Evolutionary conservation across 2,329 filamentous ascomycete genomes (phyloP).

Genomic region (Scytalidium sp.): DNA sequence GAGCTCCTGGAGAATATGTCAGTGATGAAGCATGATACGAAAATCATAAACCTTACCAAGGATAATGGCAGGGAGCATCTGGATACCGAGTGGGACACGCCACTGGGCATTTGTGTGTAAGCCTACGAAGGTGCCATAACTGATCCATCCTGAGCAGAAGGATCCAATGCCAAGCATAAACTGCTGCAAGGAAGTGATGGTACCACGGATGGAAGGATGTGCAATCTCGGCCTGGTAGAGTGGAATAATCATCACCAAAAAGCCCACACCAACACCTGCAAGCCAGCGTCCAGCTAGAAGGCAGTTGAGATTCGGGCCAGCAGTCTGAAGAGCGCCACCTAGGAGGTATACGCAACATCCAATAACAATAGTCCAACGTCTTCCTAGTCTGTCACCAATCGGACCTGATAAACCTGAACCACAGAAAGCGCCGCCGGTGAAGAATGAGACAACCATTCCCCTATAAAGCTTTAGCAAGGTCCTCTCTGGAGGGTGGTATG

Average conservation of each 20-base stretch:
- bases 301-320: slow-evolving; percentile 53
- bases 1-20: slow-evolving; percentile 31
- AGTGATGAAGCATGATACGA: background rate
- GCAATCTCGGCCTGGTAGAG: slow-evolving; percentile 78
- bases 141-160: slow-evolving; percentile 70
- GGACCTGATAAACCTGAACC: slow-evolving; percentile 53
- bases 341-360: slow-evolving; percentile 71
- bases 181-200: slow-evolving; percentile 71
- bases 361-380: slow-evolving; percentile 68
- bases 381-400: slow-evolving; percentile 61
- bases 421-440: slow-evolving; percentile 59
- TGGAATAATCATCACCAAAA: slow-evolving; percentile 43
- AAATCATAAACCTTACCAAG: slow-evolving; percentile 28
- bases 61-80: slow-evolving; percentile 56
- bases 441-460: slow-evolving; percentile 72
- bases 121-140: slow-evolving; percentile 51
- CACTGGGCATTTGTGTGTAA: slow-evolving; percentile 30
- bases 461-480: slow-evolving; percentile 32
- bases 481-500: background rate
- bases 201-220: slow-evolving; percentile 73
- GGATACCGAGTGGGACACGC: slow-evolving; percentile 43
- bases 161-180: slow-evolving; percentile 80
- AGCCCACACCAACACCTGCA: slow-evolving; percentile 59
- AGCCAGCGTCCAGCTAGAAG: slow-evolving; percentile 69
- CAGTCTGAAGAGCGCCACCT: slow-evolving; percentile 72